Base-by-base conservation (phyloP, 805 yeast genomes). In the Metschnikowia chrysomelidarum region DNA sequence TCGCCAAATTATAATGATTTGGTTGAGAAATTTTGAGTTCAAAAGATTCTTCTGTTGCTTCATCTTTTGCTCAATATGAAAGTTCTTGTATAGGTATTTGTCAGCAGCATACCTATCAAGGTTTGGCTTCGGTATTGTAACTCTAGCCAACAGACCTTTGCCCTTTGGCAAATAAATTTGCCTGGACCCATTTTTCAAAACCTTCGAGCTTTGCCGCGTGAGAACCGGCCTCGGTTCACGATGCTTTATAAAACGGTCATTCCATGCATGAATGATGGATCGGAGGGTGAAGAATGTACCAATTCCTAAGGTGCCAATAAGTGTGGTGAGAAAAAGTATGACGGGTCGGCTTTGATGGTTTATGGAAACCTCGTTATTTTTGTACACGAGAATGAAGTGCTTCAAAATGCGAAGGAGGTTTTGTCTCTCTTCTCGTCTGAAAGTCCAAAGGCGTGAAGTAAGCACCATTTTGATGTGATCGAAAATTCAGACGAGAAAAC, bases 1-100 rank as follows among this genome's bases (percentile, higher is more conserved):
- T 49, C 77, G 73, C 82, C 94, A 83, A 25, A 89, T 75, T 21
- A 89, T 83, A 24, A 67, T 64, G 44, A 87, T 63, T 62, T 88
- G 94, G 41, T 77, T 76, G 40, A 86, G 59, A 49, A 87, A 86
- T 49, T 74, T 74, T 17, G 87, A 80, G 51, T 80, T 75, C 37
- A 73, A 50, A 13, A 67, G 41, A 27, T 51, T 55, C 25, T 53
- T 54, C 41, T 56, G 64, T 40, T 46, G 54, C 36, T 53, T 54
- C 38, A 53, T 34, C 21, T 49, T 50, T 46, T 65, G 60, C 25
- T 57, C 60, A 16, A 65, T 56, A 34, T 60, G 41, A 46, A 67
- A 74, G 43, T 65, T 66, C 51, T 75, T 76, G 49, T 75, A 75
- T 14, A 71, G 50, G 37, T 76, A 69, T 50, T 72, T 71, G 51